phyloP scores from a whole-genome alignment of 2,329 filamentous ascomycete genomes.

The Aspergillus neotritici region DNA sequence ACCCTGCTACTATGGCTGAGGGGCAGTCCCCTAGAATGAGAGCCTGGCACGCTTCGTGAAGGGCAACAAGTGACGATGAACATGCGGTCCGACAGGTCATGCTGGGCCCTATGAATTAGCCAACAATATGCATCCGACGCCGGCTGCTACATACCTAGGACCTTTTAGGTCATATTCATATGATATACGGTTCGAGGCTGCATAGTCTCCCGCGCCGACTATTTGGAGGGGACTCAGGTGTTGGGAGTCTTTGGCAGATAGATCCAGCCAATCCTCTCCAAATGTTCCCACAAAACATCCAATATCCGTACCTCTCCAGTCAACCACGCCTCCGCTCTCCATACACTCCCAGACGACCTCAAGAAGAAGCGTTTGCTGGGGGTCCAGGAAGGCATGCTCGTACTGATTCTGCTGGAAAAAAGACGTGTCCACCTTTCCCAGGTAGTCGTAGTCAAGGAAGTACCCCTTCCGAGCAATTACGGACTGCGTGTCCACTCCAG shows the following conservation, averaged over 20 bases:
- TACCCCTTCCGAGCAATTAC: slow-evolving; percentile 14
- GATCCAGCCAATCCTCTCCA: slow-evolving; percentile 22
- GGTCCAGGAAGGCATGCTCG: slow-evolving; percentile 24
- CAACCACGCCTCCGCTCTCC: slow-evolving; percentile 24
- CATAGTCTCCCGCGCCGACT: slow-evolving; percentile 6
- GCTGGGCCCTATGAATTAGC: no score
- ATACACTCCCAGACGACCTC: slow-evolving; percentile 30
- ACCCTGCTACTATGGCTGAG: slow-evolving; percentile 30
- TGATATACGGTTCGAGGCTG: slow-evolving; percentile 8
- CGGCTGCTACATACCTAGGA: not conserved
- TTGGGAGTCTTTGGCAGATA: slow-evolving; percentile 15
- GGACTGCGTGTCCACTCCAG: slow-evolving; percentile 11
- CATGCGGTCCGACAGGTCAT: slow-evolving; percentile 34
- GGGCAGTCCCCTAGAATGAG: slow-evolving; percentile 9
- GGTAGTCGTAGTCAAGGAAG: slow-evolving; percentile 27
- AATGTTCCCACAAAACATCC: slow-evolving; percentile 24
- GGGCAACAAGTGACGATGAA: slow-evolving; percentile 27
- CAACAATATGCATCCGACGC: no score
- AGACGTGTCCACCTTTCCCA: slow-evolving; percentile 17
- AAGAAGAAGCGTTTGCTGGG: slow-evolving; percentile 29
- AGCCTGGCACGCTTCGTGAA: slow-evolving; percentile 27
- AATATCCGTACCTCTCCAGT: slow-evolving; percentile 25
- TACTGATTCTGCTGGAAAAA: slow-evolving; percentile 21
- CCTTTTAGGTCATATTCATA: slow-evolving; percentile 11
- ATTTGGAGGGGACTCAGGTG: slow-evolving; percentile 9